Percentiles rank a stretch among this genome's conserved stretches.
Evolutionary conservation across 441 rosid genomes (phyloP).

Genomic region (Gossypium trilobum): DNA sequence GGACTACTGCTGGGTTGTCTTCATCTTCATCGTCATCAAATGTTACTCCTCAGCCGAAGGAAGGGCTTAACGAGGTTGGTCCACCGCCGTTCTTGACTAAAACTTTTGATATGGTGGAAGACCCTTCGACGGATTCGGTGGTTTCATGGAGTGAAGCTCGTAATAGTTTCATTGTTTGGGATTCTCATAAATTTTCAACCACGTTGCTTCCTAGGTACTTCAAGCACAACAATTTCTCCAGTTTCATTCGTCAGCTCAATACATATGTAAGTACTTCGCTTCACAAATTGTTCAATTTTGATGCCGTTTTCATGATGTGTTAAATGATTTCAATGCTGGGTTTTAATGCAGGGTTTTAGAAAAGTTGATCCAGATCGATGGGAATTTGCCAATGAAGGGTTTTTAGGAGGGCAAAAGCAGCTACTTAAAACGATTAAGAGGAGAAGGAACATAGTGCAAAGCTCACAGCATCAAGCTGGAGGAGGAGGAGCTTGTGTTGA

Average conservation of each 20-base stretch:
- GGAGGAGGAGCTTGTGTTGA: constrained; percentile 56
- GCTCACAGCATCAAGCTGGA: constrained; percentile 33
- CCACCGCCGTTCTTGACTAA: constrained; percentile 63
- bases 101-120: constrained; percentile 60
- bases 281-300: no score
- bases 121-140: constrained; percentile 42
- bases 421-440: constrained; percentile 71
- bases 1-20: constrained; percentile 20
- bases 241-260: constrained; percentile 68
- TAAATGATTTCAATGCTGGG: neutral
- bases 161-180: constrained; percentile 64
- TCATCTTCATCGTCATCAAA: constrained; percentile 42
- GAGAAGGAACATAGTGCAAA: constrained; percentile 42
- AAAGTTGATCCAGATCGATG: constrained; percentile 81
- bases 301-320: no score
- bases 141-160: constrained; percentile 56
- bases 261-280: constrained; percentile 44
- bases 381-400: constrained; percentile 88
- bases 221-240: constrained; percentile 58
- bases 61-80: constrained; percentile 59
- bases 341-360: constrained; percentile 53
- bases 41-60: constrained; percentile 48
- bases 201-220: constrained; percentile 52
- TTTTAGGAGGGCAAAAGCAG: constrained; percentile 68
- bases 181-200: constrained; percentile 38